Conservation (phyloP, 768 basidiomycete genomes). For the Boletus patriciae region DNA sequence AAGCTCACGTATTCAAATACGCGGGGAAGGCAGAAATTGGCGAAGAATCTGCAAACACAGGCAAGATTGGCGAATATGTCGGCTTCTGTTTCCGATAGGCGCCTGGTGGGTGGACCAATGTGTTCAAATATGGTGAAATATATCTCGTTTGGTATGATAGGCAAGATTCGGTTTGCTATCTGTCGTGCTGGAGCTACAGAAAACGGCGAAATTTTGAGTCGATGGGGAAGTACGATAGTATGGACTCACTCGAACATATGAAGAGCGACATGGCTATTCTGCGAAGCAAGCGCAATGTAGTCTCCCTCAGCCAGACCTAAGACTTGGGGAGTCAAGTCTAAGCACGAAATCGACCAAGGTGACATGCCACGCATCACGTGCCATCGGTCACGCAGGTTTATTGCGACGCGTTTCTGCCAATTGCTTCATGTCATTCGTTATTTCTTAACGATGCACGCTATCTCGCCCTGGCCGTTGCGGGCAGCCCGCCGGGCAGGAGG, state of each 20-base stretch:
- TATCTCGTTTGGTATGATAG: conserved; percentile 44
- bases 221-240: not conserved
- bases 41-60: conserved; percentile 45
- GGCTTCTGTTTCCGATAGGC: conserved; percentile 12
- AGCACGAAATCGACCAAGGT: too few species aligned
- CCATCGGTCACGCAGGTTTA: conserved; percentile 27
- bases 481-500: conserved; percentile 66
- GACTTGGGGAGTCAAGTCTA: too few species aligned
- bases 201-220: not conserved
- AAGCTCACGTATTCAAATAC: conserved; percentile 42
- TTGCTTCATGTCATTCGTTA: not conserved
- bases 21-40: conserved; percentile 38
- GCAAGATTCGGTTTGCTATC: conserved; percentile 7
- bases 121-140: conserved; percentile 42
- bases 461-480: conserved; percentile 63
- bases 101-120: conserved; percentile 23
- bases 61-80: conserved; percentile 30
- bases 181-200: conserved; percentile 31
- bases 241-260: conserved; percentile 4
- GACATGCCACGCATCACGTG: conserved; percentile 28
- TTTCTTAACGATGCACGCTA: conserved; percentile 33
- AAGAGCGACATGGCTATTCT: conserved; percentile 2
- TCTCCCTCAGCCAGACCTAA: too few species aligned
- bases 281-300: too few species aligned
- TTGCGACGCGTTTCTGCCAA: conserved; percentile 19